Percentiles rank a stretch among this genome's conserved stretches.
These are phyloP conservation scores for Glycyrrhiza uralensis DNA, from an alignment of 306 rosid genomes.

Conservation along the genomic window DNA sequence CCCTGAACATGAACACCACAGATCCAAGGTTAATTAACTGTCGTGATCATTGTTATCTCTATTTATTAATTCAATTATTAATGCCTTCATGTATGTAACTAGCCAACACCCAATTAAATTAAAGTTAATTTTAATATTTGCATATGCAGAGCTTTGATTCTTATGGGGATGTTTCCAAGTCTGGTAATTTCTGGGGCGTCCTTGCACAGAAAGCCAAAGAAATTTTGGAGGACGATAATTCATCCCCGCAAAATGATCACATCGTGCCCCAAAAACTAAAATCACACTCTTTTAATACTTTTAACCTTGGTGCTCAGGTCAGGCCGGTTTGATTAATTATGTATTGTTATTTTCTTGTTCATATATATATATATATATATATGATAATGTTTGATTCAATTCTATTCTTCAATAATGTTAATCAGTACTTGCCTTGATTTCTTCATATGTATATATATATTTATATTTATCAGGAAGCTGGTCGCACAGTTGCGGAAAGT, in stretches of 20 bases:
- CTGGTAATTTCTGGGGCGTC: constrained; percentile 90
- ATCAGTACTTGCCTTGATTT: neutral
- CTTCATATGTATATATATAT: no score
- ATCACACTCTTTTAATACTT: constrained; percentile 28
- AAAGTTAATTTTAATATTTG: no score
- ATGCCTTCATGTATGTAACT: no score
- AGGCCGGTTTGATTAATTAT: no score
- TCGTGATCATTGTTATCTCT: no score
- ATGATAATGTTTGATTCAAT: neutral
- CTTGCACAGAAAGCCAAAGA: constrained; percentile 81
- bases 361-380: neutral
- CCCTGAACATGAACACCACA: constrained; percentile 35
- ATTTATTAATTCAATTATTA: no score
- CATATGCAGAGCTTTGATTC: constrained; percentile 57
- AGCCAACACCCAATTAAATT: no score
- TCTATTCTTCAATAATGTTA: neutral
- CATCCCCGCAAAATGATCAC: constrained; percentile 16
- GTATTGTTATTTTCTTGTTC: no score
- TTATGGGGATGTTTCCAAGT: constrained; percentile 44
- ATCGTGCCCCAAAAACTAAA: constrained; percentile 6
- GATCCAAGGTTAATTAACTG: constrained; percentile 46
- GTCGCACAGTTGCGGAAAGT: constrained; percentile 51
- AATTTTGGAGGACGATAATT: constrained; percentile 67
- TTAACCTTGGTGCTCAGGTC: constrained; percentile 29
- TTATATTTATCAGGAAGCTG: no score